These are phyloP conservation scores for Xylaria venustula DNA, from an alignment of 495 filamentous ascomycete genomes.

Conservation along the genomic window DNA sequence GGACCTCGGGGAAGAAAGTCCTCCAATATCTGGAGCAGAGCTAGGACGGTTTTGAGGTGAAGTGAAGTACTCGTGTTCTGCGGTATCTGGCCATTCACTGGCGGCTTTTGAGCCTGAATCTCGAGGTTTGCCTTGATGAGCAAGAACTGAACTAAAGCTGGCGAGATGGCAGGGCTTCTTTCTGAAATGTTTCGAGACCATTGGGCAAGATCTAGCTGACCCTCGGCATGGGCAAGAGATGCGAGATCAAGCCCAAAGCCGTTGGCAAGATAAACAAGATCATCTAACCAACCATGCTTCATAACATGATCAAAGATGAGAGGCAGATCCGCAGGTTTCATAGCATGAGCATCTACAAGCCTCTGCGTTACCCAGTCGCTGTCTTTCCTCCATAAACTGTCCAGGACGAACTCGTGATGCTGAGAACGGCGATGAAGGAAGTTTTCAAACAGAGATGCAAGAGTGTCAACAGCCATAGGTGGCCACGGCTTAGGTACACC, in stretches of 20 bases:
- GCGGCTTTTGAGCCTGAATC: conserved; percentile 54
- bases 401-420: conserved; percentile 78
- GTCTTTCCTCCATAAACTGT: conserved; percentile 86
- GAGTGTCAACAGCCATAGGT: conserved; percentile 52
- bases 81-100: conserved; percentile 54
- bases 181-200: conserved; percentile 72
- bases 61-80: conserved; percentile 56
- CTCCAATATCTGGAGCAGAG: conserved; percentile 74
- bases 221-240: conserved; percentile 80
- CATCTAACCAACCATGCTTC: conserved; percentile 77
- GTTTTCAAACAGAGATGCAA: conserved; percentile 51
- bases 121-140: conserved; percentile 82
- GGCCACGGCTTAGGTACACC: conserved; percentile 59
- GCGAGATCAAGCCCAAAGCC: conserved; percentile 87
- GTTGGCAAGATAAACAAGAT: conserved; percentile 69
- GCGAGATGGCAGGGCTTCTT: conserved; percentile 59
- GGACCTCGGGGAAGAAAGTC: conserved; percentile 53
- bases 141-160: conserved; percentile 69
- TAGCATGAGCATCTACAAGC: conserved; percentile 74
- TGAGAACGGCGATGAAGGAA: conserved; percentile 46
- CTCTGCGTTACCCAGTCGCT: conserved; percentile 75
- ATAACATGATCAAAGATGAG: conserved; percentile 79
- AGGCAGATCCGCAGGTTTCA: conserved; percentile 70
- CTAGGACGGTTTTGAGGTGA: conserved; percentile 79
- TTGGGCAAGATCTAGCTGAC: conserved; percentile 72